phyloP scores from a whole-genome alignment of 2,329 filamentous ascomycete species.

The Pestalotiopsis sp. region DNA sequence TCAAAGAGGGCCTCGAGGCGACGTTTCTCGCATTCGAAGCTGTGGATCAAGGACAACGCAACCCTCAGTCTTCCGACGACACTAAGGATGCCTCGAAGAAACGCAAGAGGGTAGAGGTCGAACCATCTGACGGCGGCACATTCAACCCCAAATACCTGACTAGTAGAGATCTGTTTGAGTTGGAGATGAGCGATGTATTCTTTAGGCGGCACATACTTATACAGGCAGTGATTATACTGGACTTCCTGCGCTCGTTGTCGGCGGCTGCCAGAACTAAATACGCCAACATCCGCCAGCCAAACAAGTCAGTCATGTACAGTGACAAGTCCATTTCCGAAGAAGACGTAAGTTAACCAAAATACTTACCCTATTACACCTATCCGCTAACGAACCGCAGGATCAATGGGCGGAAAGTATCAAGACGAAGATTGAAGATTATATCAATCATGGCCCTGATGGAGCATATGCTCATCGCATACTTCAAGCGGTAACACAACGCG shows the following conservation, averaged over 20 bases:
- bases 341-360: constrained; percentile 63
- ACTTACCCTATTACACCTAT: too few relatives aligned
- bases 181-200: constrained; percentile 94
- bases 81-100: constrained; percentile 64
- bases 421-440: constrained; percentile 76
- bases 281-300: constrained; percentile 65
- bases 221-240: constrained; percentile 90
- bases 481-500: constrained; percentile 89
- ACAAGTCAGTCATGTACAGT: constrained; percentile 85
- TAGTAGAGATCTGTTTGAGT: constrained; percentile 92
- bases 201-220: constrained; percentile 94
- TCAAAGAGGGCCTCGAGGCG: constrained; percentile 75
- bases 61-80: constrained; percentile 62
- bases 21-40: constrained; percentile 59
- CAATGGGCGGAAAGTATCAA: constrained; percentile 86
- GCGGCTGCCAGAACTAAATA: constrained; percentile 80
- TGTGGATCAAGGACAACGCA: constrained; percentile 52
- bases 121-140: constrained; percentile 65
- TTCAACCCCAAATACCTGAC: constrained; percentile 99
- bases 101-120: constrained; percentile 66
- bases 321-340: constrained; percentile 78
- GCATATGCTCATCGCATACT: constrained; percentile 97
- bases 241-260: constrained; percentile 92
- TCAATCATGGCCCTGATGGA: constrained; percentile 79
- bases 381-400: constrained; percentile 50